Base-by-base conservation (phyloP, 208 protist species). In the Acanthamoeba sp. region DNA sequence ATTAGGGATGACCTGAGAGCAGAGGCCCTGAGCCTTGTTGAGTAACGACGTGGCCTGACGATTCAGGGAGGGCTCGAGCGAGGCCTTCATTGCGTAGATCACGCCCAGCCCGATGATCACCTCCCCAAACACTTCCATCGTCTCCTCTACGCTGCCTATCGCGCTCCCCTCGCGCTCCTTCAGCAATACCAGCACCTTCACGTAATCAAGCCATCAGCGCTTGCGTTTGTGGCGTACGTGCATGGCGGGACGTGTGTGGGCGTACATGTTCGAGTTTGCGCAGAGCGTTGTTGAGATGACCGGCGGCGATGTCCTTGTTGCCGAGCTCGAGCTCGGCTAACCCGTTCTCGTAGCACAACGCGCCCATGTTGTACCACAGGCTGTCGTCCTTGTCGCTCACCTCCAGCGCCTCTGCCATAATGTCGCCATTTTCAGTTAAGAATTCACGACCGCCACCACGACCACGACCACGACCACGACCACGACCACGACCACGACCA, bases 401-500 rank as follows among this genome's bases (percentile, higher is more conserved):
- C 76, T 85, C 76, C 76, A 85, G 45, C 38, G 76, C 76, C 76
- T 85, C 76, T 85, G 76, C 38, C n/a, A n/a, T n/a, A n/a, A n/a
- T n/a, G n/a, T n/a, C n/a, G n/a, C n/a, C n/a, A n/a, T n/a, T n/a
- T n/a, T n/a, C n/a, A n/a, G n/a, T n/a, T n/a, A n/a, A 57, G 59
- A 1, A n/a, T 6, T 34, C n/a, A n/a, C n/a, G n/a, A 59, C 55
- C 55, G 55, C 22, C 55, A 59, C 10, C 55, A 59, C 22, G 48
- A 55, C 16, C 10, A 6, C 48, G 22, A 22, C 62, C 5, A 27
- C 29, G 62, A 71, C 27, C 29, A n/a, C n/a, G n/a, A n/a, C n/a
- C n/a, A n/a, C n/a, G n/a, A n/a, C n/a, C n/a, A n/a, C n/a, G n/a
- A n/a, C n/a, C n/a, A n/a, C n/a, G n/a, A n/a, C n/a, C n/a, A n/a